These are phyloP conservation scores for Acorus gramineus DNA, from an alignment of 106 monocot genomes.

Conservation along the genomic window DNA sequence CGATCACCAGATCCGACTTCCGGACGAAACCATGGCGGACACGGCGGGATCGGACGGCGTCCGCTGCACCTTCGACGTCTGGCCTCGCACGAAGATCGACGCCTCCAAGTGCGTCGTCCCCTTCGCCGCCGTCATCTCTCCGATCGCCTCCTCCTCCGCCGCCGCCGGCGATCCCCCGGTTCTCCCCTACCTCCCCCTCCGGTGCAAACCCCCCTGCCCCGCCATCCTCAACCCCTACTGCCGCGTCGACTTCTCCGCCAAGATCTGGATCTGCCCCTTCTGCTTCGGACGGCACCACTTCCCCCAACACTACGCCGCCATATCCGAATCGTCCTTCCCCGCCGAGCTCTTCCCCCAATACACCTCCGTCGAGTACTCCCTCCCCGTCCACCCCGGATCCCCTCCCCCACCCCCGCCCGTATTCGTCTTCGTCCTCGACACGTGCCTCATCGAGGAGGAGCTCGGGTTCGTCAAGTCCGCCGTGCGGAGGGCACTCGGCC, in stretches of 20 bases:
- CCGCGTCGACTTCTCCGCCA: constrained; percentile 81
- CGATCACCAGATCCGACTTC: too few relatives aligned
- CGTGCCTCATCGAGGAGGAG: constrained; percentile 93
- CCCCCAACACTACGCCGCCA: constrained; percentile 63
- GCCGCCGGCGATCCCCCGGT: constrained; percentile 10
- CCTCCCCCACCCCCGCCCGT: constrained; percentile 40
- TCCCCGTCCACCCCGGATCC: constrained; percentile 7
- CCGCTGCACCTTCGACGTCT: constrained; percentile 82
- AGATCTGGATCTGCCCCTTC: constrained; percentile 99
- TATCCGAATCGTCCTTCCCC: constrained; percentile 70
- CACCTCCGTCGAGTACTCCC: constrained; percentile 74
- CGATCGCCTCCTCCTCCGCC: constrained; percentile 36
- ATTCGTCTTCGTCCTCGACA: constrained; percentile 87
- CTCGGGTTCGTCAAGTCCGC: constrained; percentile 72
- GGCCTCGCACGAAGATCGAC: constrained; percentile 91
- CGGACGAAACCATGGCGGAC: too few relatives aligned
- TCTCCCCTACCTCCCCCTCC: constrained; percentile 89
- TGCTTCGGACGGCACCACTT: constrained; percentile 95
- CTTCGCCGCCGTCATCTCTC: constrained; percentile 65
- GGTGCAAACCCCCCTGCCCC: constrained; percentile 87
- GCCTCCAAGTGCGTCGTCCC: constrained; percentile 91
- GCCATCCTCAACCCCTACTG: constrained; percentile 77
- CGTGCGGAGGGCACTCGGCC: constrained; percentile 67
- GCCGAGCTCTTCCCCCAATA: constrained; percentile 87
- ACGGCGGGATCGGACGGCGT: constrained; percentile 69